Evolutionary conservation across 805 yeast genomes (phyloP).

Genomic region (Cyberlindnera petersonii): DNA sequence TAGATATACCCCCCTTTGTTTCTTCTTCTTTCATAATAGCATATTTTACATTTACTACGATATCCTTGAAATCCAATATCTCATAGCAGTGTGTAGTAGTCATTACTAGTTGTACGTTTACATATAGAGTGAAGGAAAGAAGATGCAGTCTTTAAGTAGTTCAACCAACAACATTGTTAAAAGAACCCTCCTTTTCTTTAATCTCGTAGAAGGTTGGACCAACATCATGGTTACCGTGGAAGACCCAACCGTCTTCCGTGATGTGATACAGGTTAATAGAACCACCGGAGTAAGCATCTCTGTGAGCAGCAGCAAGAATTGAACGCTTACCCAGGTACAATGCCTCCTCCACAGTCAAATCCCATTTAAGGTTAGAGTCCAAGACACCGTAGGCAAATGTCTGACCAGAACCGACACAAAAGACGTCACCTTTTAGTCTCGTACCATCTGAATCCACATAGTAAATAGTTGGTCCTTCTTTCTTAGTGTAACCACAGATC

Average conservation of each 20-base stretch:
- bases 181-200: conserved; percentile 83
- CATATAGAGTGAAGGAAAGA: no score
- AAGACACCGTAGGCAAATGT: conserved; percentile 98
- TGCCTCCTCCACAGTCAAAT: conserved; percentile 88
- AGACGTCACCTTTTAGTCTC: conserved; percentile 87
- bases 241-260: conserved; percentile 90
- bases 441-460: conserved; percentile 98
- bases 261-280: conserved; percentile 91
- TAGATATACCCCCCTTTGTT: conserved; percentile 1
- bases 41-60: neutral
- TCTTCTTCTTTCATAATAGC: neutral
- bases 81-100: no score
- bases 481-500: conserved; percentile 95
- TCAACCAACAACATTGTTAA: conserved; percentile 61
- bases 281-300: conserved; percentile 98
- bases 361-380: conserved; percentile 91
- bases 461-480: conserved; percentile 92
- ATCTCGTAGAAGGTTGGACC: conserved; percentile 89
- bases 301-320: conserved; percentile 94
- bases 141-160: no score
- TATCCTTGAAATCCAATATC: neutral
- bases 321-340: conserved; percentile 91
- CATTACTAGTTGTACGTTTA: no score
- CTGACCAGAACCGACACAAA: conserved; percentile 98
- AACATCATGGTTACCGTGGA: conserved; percentile 92